Conservation (phyloP, 2,329 filamentous ascomycete genomes). For the Clonostachys chloroleuca region DNA sequence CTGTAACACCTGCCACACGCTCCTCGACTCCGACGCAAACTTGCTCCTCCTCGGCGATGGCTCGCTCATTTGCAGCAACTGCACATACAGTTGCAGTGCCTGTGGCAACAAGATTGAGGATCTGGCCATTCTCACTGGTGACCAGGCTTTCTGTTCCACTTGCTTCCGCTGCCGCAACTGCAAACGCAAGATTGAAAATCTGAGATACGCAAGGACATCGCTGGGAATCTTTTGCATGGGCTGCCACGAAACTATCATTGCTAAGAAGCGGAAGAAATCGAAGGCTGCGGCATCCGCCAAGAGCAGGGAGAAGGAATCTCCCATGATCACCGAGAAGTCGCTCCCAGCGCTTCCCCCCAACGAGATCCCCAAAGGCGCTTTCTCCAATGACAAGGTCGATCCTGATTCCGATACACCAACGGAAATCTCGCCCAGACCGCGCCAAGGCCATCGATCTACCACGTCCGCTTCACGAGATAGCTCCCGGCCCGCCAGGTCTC, state of each 20-base stretch:
- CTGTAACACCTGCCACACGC: constrained; percentile 90
- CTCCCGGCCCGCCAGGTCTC: constrained; percentile 47
- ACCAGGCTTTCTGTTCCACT: constrained; percentile 95
- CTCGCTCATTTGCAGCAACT: constrained; percentile 98
- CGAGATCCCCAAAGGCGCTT: constrained; percentile 58
- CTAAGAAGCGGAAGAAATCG: constrained; percentile 80
- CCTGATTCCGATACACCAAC: constrained; percentile 63
- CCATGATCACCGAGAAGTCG: constrained; percentile 82
- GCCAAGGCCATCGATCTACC: constrained; percentile 41
- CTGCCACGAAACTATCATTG: constrained; percentile 96
- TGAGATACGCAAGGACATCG: constrained; percentile 94
- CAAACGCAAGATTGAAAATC: constrained; percentile 97
- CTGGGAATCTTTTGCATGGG: constrained; percentile 99
- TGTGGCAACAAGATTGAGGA: constrained; percentile 98
- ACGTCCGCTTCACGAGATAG: constrained; percentile 52
- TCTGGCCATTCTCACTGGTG: constrained; percentile 91
- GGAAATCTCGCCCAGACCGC: constrained; percentile 63
- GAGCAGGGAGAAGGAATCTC: constrained; percentile 57
- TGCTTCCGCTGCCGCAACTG: constrained; percentile 98
- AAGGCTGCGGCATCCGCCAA: constrained; percentile 60
- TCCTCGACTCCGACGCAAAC: constrained; percentile 97
- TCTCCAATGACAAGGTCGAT: constrained; percentile 55
- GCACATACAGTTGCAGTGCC: constrained; percentile 96
- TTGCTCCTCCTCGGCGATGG: constrained; percentile 95
- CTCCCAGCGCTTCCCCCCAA: constrained; percentile 84